A percentile compares a stretch with the other conserved stretches of the same genome.
Conservation (phyloP, 2,329 filamentous ascomycete species). For the Plenodomus lindquistii region DNA sequence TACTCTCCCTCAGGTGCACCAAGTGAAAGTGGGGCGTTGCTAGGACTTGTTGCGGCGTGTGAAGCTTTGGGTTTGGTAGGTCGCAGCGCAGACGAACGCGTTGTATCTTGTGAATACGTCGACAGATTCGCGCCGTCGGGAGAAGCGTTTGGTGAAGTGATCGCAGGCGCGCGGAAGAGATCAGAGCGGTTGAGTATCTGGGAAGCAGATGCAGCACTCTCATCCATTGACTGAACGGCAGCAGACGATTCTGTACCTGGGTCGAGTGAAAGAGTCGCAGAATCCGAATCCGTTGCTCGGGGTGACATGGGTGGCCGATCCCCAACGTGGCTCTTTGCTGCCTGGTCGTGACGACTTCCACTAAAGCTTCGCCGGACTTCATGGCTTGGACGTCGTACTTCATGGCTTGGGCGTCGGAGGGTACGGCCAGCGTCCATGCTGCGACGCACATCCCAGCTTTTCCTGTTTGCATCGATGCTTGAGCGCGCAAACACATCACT, state of each 20-base stretch:
- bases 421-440: constrained; percentile 56
- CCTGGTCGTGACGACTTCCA: constrained; percentile 57
- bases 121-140: constrained; percentile 26
- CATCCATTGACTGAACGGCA: constrained; percentile 65
- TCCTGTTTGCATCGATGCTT: constrained; percentile 40
- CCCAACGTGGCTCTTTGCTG: constrained; percentile 53
- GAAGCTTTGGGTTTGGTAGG: constrained; percentile 17
- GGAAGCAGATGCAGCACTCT: constrained; percentile 79
- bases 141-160: constrained; percentile 43
- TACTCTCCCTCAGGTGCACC: constrained; percentile 28
- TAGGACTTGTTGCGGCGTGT: constrained; percentile 13
- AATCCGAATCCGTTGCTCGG: constrained; percentile 68
- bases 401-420: constrained; percentile 47
- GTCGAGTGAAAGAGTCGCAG: constrained; percentile 73
- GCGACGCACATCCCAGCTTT: constrained; percentile 47
- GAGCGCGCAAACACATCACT: constrained; percentile 51
- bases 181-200: constrained; percentile 87
- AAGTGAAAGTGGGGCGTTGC: constrained; percentile 12
- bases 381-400: constrained; percentile 35
- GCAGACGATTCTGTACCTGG: constrained; percentile 75
- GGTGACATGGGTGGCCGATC: constrained; percentile 55
- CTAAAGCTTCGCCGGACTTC: constrained; percentile 65
- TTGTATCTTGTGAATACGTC: constrained; percentile 44
- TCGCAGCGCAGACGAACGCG: constrained; percentile 35
- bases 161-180: constrained; percentile 80